phyloP scores from a whole-genome alignment of 2,329 filamentous ascomycete species.

The Trichoderma polysporum region DNA sequence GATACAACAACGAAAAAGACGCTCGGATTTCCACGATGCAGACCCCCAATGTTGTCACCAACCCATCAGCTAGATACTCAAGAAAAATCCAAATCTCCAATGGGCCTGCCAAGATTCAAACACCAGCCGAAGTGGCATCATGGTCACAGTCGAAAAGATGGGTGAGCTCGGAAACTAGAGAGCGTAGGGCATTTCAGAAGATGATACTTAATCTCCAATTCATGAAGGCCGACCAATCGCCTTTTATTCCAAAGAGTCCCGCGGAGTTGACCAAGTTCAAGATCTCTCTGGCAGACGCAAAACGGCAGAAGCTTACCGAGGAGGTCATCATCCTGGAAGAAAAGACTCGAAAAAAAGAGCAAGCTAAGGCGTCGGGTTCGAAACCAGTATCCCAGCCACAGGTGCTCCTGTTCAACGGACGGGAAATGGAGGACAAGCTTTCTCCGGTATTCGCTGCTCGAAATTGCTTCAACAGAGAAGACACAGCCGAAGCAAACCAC shows the following conservation, averaged over 20 bases:
- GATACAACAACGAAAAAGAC: not conserved
- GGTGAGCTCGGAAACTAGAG: conserved; percentile 37
- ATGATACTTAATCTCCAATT: conserved; percentile 37
- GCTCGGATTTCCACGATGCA: conserved; percentile 1
- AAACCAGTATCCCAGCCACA: conserved; percentile 9
- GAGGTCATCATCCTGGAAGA: conserved; percentile 29
- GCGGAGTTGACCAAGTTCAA: conserved; percentile 37
- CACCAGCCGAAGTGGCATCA: conserved; percentile 27
- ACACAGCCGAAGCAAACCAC: conserved; percentile 19
- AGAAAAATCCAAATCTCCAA: not conserved
- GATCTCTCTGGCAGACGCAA: conserved; percentile 31
- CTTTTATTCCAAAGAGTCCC: conserved; percentile 38
- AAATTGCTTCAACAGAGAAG: conserved; percentile 36
- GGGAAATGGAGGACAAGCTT: conserved; percentile 29
- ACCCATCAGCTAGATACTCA: not conserved
- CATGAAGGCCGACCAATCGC: conserved; percentile 39
- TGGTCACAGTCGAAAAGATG: conserved; percentile 43
- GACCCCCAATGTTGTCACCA: not conserved
- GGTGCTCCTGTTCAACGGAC: conserved; percentile 31
- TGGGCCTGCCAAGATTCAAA: not conserved
- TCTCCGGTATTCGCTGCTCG: conserved; percentile 37
- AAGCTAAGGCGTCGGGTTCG: conserved; percentile 8
- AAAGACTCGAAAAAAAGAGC: conserved; percentile 23
- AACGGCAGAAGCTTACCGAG: conserved; percentile 28
- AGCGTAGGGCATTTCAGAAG: conserved; percentile 37